Percentiles rank a stretch among this genome's conserved stretches.
Evolutionary conservation across 2,329 filamentous ascomycete genomes (phyloP).

Genomic region (Nothophoma quercina): DNA sequence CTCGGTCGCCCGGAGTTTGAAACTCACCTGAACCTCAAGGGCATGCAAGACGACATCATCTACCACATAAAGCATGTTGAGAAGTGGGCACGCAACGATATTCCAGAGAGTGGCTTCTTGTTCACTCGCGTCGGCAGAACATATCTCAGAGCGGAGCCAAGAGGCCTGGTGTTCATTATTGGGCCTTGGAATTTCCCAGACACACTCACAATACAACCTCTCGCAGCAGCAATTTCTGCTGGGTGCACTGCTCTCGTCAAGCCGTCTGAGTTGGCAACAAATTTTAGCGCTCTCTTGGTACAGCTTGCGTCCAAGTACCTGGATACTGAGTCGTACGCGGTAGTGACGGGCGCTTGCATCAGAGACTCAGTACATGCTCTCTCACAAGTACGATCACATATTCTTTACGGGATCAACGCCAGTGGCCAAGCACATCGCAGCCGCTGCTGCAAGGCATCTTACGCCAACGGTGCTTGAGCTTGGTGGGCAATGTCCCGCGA

Average conservation of each 20-base stretch:
- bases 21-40: neutral
- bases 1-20: neutral
- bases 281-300: neutral
- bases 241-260: constrained; percentile 6
- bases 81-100: neutral
- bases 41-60: neutral
- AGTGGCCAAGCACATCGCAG: constrained; percentile 1
- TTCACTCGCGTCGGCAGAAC: neutral
- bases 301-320: neutral
- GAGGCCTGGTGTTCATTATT: neutral
- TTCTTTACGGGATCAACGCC: constrained; percentile 4
- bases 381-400: neutral
- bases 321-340: neutral
- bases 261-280: neutral
- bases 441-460: neutral
- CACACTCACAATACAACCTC: neutral
- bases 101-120: neutral
- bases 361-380: constrained; percentile 4
- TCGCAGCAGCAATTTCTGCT: constrained; percentile 8
- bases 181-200: constrained; percentile 4
- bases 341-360: constrained; percentile 1
- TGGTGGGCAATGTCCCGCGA: constrained; percentile 2
- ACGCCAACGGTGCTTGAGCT: constrained; percentile 4
- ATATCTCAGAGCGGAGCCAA: constrained; percentile 1
- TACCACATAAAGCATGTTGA: neutral